Conservation (phyloP, 2,329 filamentous ascomycete species). For the Cordyceps javanica region DNA sequence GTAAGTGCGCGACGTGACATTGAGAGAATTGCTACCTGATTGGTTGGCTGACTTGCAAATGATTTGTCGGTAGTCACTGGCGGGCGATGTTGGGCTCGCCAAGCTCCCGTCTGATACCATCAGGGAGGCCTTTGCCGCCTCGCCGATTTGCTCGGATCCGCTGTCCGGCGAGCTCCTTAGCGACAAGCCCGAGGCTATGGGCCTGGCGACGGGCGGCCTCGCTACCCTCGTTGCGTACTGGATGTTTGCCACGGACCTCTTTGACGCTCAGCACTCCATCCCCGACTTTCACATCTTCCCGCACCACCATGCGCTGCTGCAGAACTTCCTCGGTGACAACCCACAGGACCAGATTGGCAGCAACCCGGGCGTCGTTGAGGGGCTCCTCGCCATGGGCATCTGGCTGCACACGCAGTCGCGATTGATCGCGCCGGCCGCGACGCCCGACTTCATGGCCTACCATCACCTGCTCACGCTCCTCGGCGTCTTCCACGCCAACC, state of each 20-base stretch:
- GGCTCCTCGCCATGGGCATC: conserved; percentile 52
- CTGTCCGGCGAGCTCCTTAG: conserved; percentile 40
- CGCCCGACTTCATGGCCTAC: conserved; percentile 50
- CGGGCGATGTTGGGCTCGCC: conserved; percentile 54
- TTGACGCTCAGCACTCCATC: conserved; percentile 47
- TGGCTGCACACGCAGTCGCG: conserved; percentile 49
- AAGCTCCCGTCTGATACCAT: conserved; percentile 41
- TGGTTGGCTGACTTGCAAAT: background rate
- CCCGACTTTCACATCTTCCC: conserved; percentile 55
- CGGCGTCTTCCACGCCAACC: conserved; percentile 49
- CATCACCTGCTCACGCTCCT: conserved; percentile 54
- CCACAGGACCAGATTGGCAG: conserved; percentile 42
- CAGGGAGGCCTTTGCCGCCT: conserved; percentile 35
- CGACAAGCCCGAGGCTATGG: conserved; percentile 43
- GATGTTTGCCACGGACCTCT: conserved; percentile 56
- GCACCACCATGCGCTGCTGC: conserved; percentile 49
- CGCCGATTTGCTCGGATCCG: conserved; percentile 37
- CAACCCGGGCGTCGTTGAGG: conserved; percentile 51
- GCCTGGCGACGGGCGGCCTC: conserved; percentile 52
- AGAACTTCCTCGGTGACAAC: conserved; percentile 46
- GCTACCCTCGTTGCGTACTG: conserved; percentile 56
- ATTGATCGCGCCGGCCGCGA: conserved; percentile 30
- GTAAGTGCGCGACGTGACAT: conserved; percentile 35
- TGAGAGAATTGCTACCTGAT: background rate
- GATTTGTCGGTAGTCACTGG: conserved; percentile 42